phyloP scores from a whole-genome alignment of 2,329 filamentous ascomycete species.

The Hymenoscyphus fructigenus region DNA sequence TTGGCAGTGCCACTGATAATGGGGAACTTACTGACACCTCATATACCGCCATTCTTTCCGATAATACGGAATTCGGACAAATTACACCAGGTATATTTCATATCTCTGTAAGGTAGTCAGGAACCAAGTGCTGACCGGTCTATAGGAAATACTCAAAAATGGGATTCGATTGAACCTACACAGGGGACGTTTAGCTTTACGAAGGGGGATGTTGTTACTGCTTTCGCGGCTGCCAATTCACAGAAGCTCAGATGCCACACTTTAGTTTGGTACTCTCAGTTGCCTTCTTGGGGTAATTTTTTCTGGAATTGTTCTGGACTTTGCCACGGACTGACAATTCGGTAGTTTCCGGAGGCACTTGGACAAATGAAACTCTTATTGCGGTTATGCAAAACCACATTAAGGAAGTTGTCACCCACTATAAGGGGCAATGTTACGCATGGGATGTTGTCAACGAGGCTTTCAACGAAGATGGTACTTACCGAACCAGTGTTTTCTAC shows the following conservation, averaged over 20 bases:
- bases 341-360: constrained; percentile 40
- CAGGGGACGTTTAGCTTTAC: constrained; percentile 57
- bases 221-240: constrained; percentile 46
- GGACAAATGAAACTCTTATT: constrained; percentile 58
- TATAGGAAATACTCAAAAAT: constrained; percentile 56
- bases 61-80: constrained; percentile 59
- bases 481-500: constrained; percentile 54
- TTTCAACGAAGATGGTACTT: constrained; percentile 57
- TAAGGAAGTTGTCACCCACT: constrained; percentile 56
- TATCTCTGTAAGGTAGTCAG: too few species aligned
- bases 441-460: constrained; percentile 71
- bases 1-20: constrained; percentile 60
- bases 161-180: constrained; percentile 36
- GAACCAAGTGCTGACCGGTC: too few species aligned
- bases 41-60: constrained; percentile 54
- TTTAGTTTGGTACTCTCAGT: constrained; percentile 50
- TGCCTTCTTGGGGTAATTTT: constrained; percentile 50
- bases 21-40: constrained; percentile 46
- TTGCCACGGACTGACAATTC: background rate
- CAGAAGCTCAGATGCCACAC: constrained; percentile 62
- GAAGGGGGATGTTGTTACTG: constrained; percentile 52
- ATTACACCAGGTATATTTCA: constrained; percentile 56
- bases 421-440: constrained; percentile 58
- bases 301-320: background rate
- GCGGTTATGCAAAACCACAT: constrained; percentile 61